A percentile compares a stretch with the other conserved stretches of the same genome.
Conservation (phyloP, 805 yeast genomes). For the Priceomyces haplophilus region DNA sequence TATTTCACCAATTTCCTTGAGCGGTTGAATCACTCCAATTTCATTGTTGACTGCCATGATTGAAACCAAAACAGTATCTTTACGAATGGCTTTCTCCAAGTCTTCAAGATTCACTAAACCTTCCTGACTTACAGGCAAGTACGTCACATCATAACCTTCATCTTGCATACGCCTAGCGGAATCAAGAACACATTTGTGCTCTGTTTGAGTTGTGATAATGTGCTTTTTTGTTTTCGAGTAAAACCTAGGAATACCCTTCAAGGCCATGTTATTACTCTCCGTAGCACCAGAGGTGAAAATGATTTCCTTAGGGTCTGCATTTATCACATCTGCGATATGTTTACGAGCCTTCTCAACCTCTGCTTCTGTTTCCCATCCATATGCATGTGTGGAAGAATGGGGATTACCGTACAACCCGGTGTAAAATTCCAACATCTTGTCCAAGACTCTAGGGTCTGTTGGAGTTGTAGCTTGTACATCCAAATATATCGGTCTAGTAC, state of each 20-base stretch:
- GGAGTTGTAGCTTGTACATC: conserved; percentile 99
- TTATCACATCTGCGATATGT: conserved; percentile 77
- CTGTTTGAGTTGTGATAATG: conserved; percentile 93
- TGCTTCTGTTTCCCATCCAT: conserved; percentile 97
- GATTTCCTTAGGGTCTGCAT: conserved; percentile 95
- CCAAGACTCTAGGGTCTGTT: conserved; percentile 93
- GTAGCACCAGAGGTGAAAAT: conserved; percentile 98
- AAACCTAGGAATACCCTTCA: conserved; percentile 94
- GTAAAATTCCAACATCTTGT: conserved; percentile 77
- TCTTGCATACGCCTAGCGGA: conserved; percentile 92
- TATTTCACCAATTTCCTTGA: conserved; percentile 86
- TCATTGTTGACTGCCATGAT: conserved; percentile 98
- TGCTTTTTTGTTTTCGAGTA: conserved; percentile 88
- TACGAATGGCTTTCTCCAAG: conserved; percentile 78
- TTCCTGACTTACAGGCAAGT: conserved; percentile 75
- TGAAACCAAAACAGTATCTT: conserved; percentile 87
- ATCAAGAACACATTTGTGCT: conserved; percentile 98
- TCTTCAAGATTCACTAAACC: conserved; percentile 79
- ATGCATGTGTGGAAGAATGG: conserved; percentile 93
- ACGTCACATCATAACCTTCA: conserved; percentile 95
- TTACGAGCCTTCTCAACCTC: conserved; percentile 86
- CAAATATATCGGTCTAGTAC: conserved; percentile 87
- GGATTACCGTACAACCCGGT: conserved; percentile 98
- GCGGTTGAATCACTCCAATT: conserved; percentile 95
- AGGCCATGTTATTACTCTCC: conserved; percentile 90